phyloP scores from a whole-genome alignment of 2,329 filamentous ascomycete species.

The Cladosporium sp. region DNA sequence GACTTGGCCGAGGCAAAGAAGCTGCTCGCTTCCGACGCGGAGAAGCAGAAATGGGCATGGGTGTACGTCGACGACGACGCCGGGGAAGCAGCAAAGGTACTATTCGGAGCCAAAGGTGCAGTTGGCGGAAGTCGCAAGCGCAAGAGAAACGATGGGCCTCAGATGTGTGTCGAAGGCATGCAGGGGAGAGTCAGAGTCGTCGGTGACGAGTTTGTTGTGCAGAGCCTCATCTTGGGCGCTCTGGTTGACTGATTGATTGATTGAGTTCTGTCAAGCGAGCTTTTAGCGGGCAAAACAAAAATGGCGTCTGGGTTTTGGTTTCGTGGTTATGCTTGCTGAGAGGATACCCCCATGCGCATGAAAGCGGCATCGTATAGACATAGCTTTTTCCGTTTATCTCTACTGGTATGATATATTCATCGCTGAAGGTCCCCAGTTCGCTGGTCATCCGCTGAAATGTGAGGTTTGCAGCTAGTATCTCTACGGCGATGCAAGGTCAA shows the following conservation, averaged over 20 bases:
- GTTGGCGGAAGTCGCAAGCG: constrained; percentile 42
- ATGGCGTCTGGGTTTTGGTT: constrained; percentile 5
- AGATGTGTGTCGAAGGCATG: constrained; percentile 19
- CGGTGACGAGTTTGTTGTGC: constrained; percentile 83
- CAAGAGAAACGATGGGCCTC: constrained; percentile 13
- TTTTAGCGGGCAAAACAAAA: not conserved
- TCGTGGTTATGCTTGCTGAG: not conserved
- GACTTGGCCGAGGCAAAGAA: constrained; percentile 66
- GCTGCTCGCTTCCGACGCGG: constrained; percentile 55
- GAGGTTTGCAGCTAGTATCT: no score
- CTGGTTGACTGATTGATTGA: constrained; percentile 57
- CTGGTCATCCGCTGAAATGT: not conserved
- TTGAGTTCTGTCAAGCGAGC: not conserved
- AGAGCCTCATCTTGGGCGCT: constrained; percentile 85
- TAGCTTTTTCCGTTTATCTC: constrained; percentile 2
- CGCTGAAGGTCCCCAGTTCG: not conserved
- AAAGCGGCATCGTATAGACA: constrained; percentile 2
- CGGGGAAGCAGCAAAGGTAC: constrained; percentile 53
- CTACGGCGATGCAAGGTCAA: no score
- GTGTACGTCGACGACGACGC: constrained; percentile 72
- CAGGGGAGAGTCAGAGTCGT: constrained; percentile 64
- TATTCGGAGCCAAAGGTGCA: constrained; percentile 42
- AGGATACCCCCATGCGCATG: constrained; percentile 5
- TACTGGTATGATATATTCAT: not conserved
- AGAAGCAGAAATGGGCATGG: constrained; percentile 65